Evolutionary conservation across 2,329 filamentous ascomycete genomes (phyloP).

Genomic region (Emergomyces orientalis): DNA sequence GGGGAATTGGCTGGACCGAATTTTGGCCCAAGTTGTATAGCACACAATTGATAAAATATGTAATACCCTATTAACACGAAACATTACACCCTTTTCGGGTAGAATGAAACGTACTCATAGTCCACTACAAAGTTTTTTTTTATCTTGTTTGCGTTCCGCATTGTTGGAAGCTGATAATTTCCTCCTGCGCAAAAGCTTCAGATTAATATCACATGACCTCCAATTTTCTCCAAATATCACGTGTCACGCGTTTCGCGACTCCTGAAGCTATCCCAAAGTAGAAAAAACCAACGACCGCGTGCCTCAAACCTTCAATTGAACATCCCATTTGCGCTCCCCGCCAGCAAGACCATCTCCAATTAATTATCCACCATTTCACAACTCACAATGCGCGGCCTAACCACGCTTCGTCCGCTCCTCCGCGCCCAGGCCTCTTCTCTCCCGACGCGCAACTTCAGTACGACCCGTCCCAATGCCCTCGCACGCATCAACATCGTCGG

Average conservation of each 20-base stretch:
- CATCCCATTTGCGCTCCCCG: background rate
- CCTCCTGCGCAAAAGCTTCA: too few relatives aligned
- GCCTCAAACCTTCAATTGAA: background rate
- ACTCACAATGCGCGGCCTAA: conserved; percentile 36
- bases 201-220: conserved; percentile 3
- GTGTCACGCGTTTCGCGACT: background rate
- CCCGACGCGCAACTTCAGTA: conserved; percentile 62
- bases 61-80: background rate
- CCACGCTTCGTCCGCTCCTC: conserved; percentile 44
- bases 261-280: background rate
- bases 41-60: background rate
- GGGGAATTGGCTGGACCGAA: background rate
- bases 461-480: conserved; percentile 52
- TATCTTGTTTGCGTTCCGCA: background rate
- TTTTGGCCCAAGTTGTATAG: background rate
- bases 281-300: background rate
- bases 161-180: background rate
- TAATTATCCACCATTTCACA: background rate
- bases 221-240: background rate
- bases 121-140: background rate
- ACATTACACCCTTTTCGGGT: background rate
- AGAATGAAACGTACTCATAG: background rate
- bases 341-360: background rate
- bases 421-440: conserved; percentile 35
- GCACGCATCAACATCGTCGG: conserved; percentile 82